Base-by-base conservation (phyloP, 495 filamentous ascomycete genomes). In the Penicillium crystallinum region DNA sequence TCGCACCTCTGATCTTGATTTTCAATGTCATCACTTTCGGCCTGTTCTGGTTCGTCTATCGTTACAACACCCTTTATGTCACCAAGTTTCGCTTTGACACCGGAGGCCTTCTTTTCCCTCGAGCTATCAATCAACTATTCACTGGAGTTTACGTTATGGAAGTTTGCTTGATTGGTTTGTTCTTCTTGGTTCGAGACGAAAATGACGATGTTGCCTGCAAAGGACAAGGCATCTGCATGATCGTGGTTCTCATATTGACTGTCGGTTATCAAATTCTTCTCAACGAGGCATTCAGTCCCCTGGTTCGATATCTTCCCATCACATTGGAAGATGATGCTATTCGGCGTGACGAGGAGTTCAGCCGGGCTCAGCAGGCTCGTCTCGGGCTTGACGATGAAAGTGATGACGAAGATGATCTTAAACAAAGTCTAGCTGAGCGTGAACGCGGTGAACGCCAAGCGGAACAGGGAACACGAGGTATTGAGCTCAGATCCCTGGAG, bases 81-180 rank as follows among this genome's bases (percentile, higher is more conserved):
- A 91, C 87, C 35, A 91, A 91, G 42, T 95, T 95, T 67, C 79
- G 81, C 37, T 86, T 86, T 58, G 93, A 98, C 66, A 98, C 93
- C 1, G 95, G 93, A 47, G 93, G 93, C 25, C 77, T 97, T 27
- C 79, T 97, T 19, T 98, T 95, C 61, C 95, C 95, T 3, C 84
- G 81, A 15, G 95, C 93, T 6, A 87, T 98, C 72, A 97, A 97
- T 65, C 95, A 98, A 65, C 84, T 96, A 0, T 97, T 97, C 67
- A 91, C 87, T 1, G 93, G 93, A 0, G 69, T 98, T 9, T 98
- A 98, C 62, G 80, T 96, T 40, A 92, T 97, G 89, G 92, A 98
- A 59, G 69, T 97, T 18, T 90, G 87, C 58, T 70, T 97, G 40
- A 81, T 96, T 47, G 95, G 93, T 12, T 77, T 97, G 11, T 97